Conservation (phyloP, 2,329 filamentous ascomycete genomes). For the Talaromyces sp. region DNA sequence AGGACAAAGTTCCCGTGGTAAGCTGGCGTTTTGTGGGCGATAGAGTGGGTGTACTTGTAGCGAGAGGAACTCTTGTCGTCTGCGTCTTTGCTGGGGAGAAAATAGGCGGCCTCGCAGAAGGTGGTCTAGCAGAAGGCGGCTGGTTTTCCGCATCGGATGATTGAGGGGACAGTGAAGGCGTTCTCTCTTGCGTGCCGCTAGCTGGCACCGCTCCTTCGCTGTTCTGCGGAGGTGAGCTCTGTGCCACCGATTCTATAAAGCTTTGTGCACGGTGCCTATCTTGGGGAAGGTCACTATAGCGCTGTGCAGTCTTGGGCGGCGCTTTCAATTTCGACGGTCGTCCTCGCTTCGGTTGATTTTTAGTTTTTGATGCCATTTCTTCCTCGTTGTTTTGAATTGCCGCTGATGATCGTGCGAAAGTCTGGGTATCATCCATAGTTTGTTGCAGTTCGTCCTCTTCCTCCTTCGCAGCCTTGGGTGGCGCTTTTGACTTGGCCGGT, state of each 20-base stretch:
- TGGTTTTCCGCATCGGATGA: slow-evolving; percentile 77
- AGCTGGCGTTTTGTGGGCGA: slow-evolving; percentile 60
- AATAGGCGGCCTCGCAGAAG: slow-evolving; percentile 38
- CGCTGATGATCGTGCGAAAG: not conserved
- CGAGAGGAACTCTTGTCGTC: slow-evolving; percentile 37
- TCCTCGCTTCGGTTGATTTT: slow-evolving; percentile 5
- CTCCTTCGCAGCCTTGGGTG: slow-evolving; percentile 25
- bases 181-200: slow-evolving; percentile 30
- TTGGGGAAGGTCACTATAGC: slow-evolving; percentile 33
- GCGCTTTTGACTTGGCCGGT: slow-evolving; percentile 18
- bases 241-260: slow-evolving; percentile 22
- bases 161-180: slow-evolving; percentile 65
- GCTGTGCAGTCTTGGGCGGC: slow-evolving; percentile 31
- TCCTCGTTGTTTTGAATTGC: not conserved
- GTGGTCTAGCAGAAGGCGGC: slow-evolving; percentile 62
- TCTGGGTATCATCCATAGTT: not conserved
- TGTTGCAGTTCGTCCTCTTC: not conserved
- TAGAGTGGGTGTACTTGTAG: slow-evolving; percentile 33
- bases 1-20: slow-evolving; percentile 49
- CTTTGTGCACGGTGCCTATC: slow-evolving; percentile 30
- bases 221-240: slow-evolving; percentile 10
- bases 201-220: slow-evolving; percentile 6
- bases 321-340: slow-evolving; percentile 17
- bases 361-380: not conserved
- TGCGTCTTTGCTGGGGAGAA: slow-evolving; percentile 31